phyloP scores from a whole-genome alignment of 306 rosid genomes.

The Fragaria iinumae region DNA sequence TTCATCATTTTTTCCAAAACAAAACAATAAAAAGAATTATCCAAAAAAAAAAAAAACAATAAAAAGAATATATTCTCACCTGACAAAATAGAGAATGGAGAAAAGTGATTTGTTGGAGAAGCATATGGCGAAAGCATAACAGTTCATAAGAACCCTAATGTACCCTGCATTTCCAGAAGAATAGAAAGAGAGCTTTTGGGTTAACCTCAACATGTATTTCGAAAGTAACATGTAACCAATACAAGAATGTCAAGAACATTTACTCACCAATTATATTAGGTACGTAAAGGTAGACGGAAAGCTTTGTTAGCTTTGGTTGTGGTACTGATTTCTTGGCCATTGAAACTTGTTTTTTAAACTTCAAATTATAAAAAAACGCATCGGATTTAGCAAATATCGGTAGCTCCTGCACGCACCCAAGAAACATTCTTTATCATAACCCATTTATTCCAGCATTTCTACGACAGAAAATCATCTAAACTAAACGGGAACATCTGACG shows the following conservation, averaged over 20 bases:
- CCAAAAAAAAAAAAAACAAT: too few species aligned
- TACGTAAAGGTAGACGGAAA: slow-evolving; percentile 79
- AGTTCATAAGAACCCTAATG: slow-evolving; percentile 70
- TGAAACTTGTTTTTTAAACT: slow-evolving; percentile 29
- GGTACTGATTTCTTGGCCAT: slow-evolving; percentile 68
- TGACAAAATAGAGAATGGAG: slow-evolving; percentile 73
- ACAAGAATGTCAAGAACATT: neutral
- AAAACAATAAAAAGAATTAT: neutral
- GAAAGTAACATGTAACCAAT: neutral
- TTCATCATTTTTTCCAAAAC: too few species aligned
- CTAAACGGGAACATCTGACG: too few species aligned
- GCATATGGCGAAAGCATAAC: slow-evolving; percentile 59
- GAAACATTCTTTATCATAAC: neutral
- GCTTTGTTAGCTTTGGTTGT: slow-evolving; percentile 42
- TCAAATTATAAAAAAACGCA: slow-evolving; percentile 33
- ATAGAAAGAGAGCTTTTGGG: neutral
- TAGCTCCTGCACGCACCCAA: slow-evolving; percentile 4
- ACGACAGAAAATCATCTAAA: neutral
- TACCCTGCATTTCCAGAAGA: slow-evolving; percentile 59
- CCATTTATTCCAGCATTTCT: neutral
- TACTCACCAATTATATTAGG: slow-evolving; percentile 91
- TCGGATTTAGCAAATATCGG: slow-evolving; percentile 22
- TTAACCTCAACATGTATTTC: neutral
- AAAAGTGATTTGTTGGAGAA: slow-evolving; percentile 73
- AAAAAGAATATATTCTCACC: slow-evolving; percentile 45